Evolutionary conservation across 2,329 filamentous ascomycete species (phyloP), one percentile per base, ranked within the genome.

Genomic region (Alternaria ventricosa): DNA sequence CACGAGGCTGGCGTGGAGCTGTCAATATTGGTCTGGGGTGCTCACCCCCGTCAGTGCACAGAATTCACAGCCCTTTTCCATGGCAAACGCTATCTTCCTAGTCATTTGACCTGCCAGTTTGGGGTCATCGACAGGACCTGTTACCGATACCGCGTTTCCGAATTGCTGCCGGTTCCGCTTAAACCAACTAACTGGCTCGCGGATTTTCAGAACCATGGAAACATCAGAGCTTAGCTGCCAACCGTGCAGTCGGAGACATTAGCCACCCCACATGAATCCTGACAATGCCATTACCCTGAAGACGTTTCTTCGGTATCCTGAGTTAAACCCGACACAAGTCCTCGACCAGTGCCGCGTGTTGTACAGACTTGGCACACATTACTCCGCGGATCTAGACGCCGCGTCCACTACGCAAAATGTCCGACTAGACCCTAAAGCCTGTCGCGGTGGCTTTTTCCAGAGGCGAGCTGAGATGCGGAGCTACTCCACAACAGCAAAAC

Each of bases 381-480:
- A 46, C 30, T 47, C 51, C 46, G 30, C 41, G 33, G 41, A 44
- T 23, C 46, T 55, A 53, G 43, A 55, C 44, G 46, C 44, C 28
- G 13, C 57, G 45, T 28, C 50, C 41, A 49, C 61, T 12, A 60
- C 43, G 33, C 51, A 41, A 47, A 43, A 55, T 23, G 50, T 47
- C 51, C 36, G 57, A 51, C 45, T 57, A 63, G 25, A 55, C 51
- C 15, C 25, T 55, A 7, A 30, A 22, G 57, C 54, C 30, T 59
- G 49, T 57, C 22, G 60, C 61, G 18, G 51, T 56, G 57, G 46
- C 41, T 41, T 27, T 60, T 28, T 51, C 50, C 12, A 60, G 57
- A 56, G 5, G 41, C 57, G 53, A 51, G 61, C 61, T 63, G 61
- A 60, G 36, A 41, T 55, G 51, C 41, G 61, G 57, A 43, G 57